Percentiles rank a stretch among this genome's conserved stretches.
Conservation (phyloP, 78 protist species). For the Ministeria vibrans region DNA sequence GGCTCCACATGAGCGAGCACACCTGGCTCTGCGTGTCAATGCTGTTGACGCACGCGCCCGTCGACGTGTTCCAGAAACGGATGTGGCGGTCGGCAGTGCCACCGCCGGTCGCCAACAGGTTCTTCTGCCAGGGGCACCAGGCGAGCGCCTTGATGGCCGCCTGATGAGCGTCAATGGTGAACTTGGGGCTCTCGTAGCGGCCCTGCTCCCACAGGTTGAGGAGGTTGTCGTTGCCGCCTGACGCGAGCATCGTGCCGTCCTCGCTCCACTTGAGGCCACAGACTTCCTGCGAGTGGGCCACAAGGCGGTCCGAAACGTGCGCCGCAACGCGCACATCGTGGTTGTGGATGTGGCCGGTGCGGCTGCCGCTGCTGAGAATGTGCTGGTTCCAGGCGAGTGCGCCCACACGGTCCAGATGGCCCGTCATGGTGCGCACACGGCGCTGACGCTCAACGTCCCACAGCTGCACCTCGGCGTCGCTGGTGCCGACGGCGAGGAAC, state of each 20-base stretch:
- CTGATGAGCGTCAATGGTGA: conserved; percentile 29
- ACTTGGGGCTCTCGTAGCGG: conserved; percentile 2
- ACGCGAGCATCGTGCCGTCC: conserved; percentile 92
- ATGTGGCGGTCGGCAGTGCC: conserved; percentile 97
- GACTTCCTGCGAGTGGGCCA: conserved; percentile 73
- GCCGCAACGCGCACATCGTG: conserved; percentile 87
- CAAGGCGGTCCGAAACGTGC: conserved; percentile 50
- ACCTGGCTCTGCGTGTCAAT: conserved; percentile 94
- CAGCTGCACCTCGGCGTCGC: conserved; percentile 67
- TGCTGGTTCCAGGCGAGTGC: conserved; percentile 94
- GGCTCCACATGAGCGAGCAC: conserved; percentile 90
- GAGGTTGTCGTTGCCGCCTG: conserved; percentile 98
- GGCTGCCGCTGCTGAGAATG: conserved; percentile 84
- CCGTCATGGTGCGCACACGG: conserved; percentile 71
- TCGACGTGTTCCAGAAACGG: conserved; percentile 94
- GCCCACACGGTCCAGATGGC: conserved; percentile 92
- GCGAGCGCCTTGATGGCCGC: conserved; percentile 94
- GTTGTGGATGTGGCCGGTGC: conserved; percentile 74
- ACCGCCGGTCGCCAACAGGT: conserved; percentile 97
- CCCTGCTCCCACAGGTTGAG: conserved; percentile 85
- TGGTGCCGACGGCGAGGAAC: conserved; percentile 92
- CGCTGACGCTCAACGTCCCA: conserved; percentile 74
- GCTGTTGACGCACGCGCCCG: conserved; percentile 68
- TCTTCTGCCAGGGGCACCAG: conserved; percentile 93
- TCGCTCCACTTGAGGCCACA: conserved; percentile 97